A percentile compares a stretch with the other conserved stretches of the same genome.
Conservation (phyloP, 805 yeast species). For the Ogataea wickerhamii region DNA sequence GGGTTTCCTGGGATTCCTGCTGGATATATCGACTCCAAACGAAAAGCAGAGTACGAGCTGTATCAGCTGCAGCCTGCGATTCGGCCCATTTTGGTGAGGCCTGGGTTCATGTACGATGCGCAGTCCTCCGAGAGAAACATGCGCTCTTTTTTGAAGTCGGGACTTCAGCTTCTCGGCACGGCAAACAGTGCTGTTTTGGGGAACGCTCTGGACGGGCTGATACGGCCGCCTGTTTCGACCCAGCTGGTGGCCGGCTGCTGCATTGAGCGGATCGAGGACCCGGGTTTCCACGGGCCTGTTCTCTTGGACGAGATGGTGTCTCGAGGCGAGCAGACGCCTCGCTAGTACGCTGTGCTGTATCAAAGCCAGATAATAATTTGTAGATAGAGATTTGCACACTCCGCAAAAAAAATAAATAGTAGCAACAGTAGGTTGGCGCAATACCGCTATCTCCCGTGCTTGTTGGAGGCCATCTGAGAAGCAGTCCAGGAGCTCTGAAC, state of each 20-base stretch:
- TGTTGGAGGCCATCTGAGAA: no score
- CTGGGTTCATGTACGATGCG: constrained; percentile 79
- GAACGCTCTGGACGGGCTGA: constrained; percentile 43
- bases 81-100: constrained; percentile 66
- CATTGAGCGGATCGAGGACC: constrained; percentile 51
- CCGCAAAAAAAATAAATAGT: no score
- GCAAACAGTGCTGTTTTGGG: constrained; percentile 42
- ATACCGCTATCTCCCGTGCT: no score
- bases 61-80: constrained; percentile 39
- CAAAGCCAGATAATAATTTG: no score
- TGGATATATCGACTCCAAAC: constrained; percentile 70
- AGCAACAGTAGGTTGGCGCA: no score
- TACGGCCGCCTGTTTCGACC: constrained; percentile 64
- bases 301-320: constrained; percentile 50
- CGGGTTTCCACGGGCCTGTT: constrained; percentile 53
- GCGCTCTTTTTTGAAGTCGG: constrained; percentile 40
- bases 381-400: no score
- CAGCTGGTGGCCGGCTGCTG: constrained; percentile 63
- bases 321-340: constrained; percentile 1
- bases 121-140: constrained; percentile 27
- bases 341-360: no score
- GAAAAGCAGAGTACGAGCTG: constrained; percentile 69
- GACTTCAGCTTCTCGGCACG: constrained; percentile 41
- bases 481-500: no score
- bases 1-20: constrained; percentile 65